phyloP scores from a whole-genome alignment of 805 yeast species.

The Kodamaea kakaduensis region DNA sequence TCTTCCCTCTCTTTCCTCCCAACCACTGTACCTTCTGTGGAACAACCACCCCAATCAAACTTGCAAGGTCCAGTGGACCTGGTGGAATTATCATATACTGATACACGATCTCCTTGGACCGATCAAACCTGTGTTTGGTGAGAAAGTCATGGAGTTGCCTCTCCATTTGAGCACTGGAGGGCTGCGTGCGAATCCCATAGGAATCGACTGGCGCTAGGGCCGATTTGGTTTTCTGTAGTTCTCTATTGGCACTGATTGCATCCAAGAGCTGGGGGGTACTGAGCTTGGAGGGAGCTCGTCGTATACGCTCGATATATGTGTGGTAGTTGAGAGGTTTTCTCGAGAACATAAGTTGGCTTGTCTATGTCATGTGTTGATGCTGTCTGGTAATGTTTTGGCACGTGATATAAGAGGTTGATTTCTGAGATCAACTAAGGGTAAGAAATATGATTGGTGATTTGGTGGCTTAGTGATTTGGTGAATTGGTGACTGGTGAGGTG shows the following conservation, averaged over 20 bases:
- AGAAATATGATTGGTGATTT: no score
- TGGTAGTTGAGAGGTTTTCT: conserved; percentile 26
- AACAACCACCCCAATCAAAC: not conserved
- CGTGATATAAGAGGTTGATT: no score
- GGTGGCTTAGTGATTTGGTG: no score
- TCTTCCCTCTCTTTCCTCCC: not conserved
- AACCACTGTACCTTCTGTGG: no score
- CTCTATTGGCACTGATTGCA: conserved; percentile 6
- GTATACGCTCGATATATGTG: conserved; percentile 19
- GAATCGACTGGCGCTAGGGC: conserved; percentile 6
- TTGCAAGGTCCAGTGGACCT: conserved; percentile 11
- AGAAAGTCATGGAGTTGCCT: conserved; percentile 12
- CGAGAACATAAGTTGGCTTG: conserved; percentile 12
- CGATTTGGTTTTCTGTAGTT: conserved; percentile 6
- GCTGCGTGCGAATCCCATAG: conserved; percentile 14
- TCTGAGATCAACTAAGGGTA: no score
- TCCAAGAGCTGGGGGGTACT: conserved; percentile 2
- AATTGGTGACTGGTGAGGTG: no score
- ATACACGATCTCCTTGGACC: conserved; percentile 9
- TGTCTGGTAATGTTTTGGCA: no score
- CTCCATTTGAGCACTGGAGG: conserved; percentile 16
- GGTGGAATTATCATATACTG: conserved; percentile 20
- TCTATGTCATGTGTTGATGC: no score
- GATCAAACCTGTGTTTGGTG: not conserved
- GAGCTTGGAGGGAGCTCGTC: conserved; percentile 3